Evolutionary conservation across 148 eudicot genomes (phyloP).

Genomic region (Amaranthus palmeri): DNA sequence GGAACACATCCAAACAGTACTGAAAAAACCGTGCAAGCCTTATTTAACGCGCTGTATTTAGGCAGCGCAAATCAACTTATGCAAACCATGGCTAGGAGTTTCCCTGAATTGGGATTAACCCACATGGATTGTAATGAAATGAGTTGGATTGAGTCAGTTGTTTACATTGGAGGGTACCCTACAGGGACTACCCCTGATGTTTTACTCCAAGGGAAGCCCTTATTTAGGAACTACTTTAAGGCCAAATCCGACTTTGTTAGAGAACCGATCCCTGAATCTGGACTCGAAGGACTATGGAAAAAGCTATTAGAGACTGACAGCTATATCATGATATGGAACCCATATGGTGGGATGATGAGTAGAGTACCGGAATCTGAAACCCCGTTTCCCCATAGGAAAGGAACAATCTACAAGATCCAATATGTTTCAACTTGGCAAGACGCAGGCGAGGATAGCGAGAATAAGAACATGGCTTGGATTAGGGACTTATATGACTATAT

Average conservation of each 20-base stretch:
- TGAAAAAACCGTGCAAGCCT: conserved; percentile 27
- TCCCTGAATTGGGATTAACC: conserved; percentile 34
- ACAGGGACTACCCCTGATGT: conserved; percentile 20
- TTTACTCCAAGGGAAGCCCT: conserved; percentile 28
- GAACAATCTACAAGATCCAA: conserved; percentile 25
- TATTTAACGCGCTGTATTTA: conserved; percentile 35
- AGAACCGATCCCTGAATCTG: conserved; percentile 25
- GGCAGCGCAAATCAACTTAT: conserved; percentile 27
- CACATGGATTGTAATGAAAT: conserved; percentile 30
- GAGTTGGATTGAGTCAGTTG: conserved; percentile 41
- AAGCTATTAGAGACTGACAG: conserved; percentile 19
- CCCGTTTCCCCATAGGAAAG: conserved; percentile 38
- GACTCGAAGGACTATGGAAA: conserved; percentile 33
- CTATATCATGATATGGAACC: conserved; percentile 32
- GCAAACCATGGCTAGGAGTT: conserved; percentile 17
- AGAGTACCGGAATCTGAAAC: conserved; percentile 24
- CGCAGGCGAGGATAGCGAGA: conserved; percentile 13
- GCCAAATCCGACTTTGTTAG: conserved; percentile 46
- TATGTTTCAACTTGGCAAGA: conserved; percentile 31
- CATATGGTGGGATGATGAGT: conserved; percentile 47
- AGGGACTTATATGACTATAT: conserved; percentile 25
- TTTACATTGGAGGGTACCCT: conserved; percentile 28
- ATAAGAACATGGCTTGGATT: conserved; percentile 29
- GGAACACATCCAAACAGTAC: conserved; percentile 17
- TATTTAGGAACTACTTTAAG: conserved; percentile 26